A percentile compares a stretch with the other conserved stretches of the same genome.
Evolutionary conservation across 768 basidiomycete species (phyloP).

Genomic region (Leucocoprinus birnbaumii): DNA sequence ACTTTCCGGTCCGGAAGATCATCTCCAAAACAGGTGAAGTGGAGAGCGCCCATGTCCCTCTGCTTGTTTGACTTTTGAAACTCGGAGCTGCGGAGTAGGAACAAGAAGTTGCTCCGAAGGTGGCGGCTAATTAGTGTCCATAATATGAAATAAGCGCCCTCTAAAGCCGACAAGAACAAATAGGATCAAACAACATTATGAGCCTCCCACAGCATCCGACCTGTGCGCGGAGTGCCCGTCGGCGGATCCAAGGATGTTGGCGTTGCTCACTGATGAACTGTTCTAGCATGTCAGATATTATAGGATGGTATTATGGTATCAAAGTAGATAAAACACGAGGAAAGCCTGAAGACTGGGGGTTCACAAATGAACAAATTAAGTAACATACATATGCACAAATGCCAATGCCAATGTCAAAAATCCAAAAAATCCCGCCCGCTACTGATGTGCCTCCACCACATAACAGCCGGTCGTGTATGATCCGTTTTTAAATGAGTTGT

Average conservation of each 20-base stretch:
- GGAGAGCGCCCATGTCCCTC: too few species aligned
- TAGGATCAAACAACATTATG: background rate
- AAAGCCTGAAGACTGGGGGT: background rate
- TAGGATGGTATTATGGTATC: constrained; percentile 1
- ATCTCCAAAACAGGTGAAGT: too few species aligned
- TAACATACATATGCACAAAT: constrained; percentile 9
- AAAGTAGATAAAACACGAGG: background rate
- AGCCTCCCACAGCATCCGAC: background rate
- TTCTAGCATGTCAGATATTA: background rate
- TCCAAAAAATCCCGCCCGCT: background rate
- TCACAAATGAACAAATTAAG: constrained; percentile 10
- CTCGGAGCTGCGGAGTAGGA: too few species aligned
- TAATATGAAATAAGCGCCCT: background rate
- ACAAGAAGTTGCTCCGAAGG: too few species aligned
- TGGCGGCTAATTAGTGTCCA: too few species aligned
- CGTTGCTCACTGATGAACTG: background rate
- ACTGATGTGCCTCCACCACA: background rate
- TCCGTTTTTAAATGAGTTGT: background rate
- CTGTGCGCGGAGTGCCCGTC: background rate
- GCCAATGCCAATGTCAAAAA: background rate
- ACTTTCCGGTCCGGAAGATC: too few species aligned
- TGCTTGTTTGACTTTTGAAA: too few species aligned
- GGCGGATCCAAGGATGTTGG: background rate
- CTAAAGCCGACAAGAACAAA: background rate
- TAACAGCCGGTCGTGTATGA: background rate